Base-by-base conservation (phyloP, 495 filamentous ascomycete genomes). In the Tuber calosporum region DNA sequence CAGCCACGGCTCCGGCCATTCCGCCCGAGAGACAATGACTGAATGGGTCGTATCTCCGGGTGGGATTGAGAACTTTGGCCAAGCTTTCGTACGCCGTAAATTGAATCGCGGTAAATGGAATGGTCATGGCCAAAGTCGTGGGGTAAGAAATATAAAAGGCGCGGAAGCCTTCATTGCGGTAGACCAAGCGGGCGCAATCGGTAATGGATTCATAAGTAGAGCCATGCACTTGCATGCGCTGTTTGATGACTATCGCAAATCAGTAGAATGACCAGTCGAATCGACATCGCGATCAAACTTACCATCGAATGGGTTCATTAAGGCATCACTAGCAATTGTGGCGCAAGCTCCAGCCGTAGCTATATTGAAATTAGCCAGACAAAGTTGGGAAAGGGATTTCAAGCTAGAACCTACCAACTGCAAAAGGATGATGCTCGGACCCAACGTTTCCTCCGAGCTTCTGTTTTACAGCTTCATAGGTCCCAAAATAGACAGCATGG, bases 241-340 rank as follows among this genome's bases (percentile, higher is more conserved):
- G 95, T 84, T 99, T 99, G 86, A 99, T 95, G 42, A 99, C 95
- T 97, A 79, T 38, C 66, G 37, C 19, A 69, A 69, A 67, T 74
- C 66, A 68, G 43, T 36, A 5, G 42, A 67, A 26, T 41, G 37
- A 34, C 19, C 30, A 62, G 11, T 39, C 39, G 34, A 70, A 68
- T 11, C 37, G 4, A 66, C 39, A 70, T 37, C 42, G 42, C 42
- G 62, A 67, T 41, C 67, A n/a, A 66, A 82, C 87, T 81, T 86
- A 97, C 93, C 94, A 85, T 99, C 95, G 82, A 99, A 99, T 40
- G 95, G 95, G 82, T 98, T 99, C 95, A 99, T 99, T 69, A 99
- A 86, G 48, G 95, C 96, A 85, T 99, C 95, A 81, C 93, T 97
- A 43, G 93, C 92, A 80, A 97, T 97, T 0, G 95, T 98, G 69